phyloP scores from a whole-genome alignment of 177 flowering plant genomes.

The Vitis hybrid region DNA sequence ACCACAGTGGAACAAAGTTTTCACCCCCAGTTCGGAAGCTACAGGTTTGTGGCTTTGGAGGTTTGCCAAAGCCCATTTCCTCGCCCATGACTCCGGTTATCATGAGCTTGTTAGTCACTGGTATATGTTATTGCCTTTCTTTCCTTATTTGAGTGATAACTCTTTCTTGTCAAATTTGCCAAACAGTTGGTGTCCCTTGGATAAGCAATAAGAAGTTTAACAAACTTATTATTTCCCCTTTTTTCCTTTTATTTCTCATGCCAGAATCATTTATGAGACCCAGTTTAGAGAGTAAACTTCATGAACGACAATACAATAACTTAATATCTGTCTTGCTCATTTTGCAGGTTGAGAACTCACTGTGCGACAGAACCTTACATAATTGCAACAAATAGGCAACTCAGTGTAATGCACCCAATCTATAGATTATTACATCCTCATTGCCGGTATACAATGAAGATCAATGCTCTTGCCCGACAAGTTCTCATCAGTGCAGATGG shows the following conservation, averaged over 20 bases:
- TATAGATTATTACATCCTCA: conserved; percentile 26
- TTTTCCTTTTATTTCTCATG: too few species aligned
- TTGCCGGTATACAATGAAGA: conserved; percentile 30
- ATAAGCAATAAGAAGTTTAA: too few species aligned
- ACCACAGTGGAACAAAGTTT: conserved; percentile 34
- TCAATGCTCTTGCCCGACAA: conserved; percentile 30
- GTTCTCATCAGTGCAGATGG: conserved; percentile 29
- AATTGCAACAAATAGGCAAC: conserved; percentile 31
- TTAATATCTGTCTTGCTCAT: too few species aligned
- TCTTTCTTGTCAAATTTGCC: too few species aligned
- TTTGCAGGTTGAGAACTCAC: conserved; percentile 35
- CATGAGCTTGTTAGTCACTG: conserved; percentile 56
- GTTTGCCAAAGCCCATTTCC: conserved; percentile 43
- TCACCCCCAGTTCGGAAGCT: conserved; percentile 23
- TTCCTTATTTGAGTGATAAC: too few species aligned
- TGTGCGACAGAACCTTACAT: conserved; percentile 23
- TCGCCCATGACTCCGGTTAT: conserved; percentile 41
- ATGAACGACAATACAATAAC: too few species aligned
- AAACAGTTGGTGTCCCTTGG: too few species aligned
- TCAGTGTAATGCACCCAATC: conserved; percentile 33
- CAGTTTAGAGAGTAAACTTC: too few species aligned
- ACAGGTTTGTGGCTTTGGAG: conserved; percentile 38
- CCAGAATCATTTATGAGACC: too few species aligned
- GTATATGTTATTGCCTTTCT: conserved; percentile 18
- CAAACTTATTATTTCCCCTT: too few species aligned